phyloP scores from a whole-genome alignment of 257 asterid species.

The Gentiana dahurica region DNA sequence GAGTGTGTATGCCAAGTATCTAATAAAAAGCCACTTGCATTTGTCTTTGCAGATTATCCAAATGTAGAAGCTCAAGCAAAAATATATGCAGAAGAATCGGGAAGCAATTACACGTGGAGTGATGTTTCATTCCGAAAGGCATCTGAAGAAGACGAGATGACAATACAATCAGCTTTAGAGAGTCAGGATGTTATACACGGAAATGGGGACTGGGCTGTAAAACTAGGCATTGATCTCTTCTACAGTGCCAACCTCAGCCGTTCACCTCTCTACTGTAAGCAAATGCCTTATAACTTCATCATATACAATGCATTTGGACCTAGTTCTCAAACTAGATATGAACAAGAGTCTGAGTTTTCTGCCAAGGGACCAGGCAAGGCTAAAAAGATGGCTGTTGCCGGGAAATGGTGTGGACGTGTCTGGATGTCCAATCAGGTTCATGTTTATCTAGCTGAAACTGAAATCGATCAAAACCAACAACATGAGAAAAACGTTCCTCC shows the following conservation, averaged over 20 bases:
- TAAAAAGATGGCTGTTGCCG: slow-evolving; percentile 70
- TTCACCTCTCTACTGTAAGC: slow-evolving; percentile 87
- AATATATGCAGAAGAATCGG: slow-evolving; percentile 67
- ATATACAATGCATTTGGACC: slow-evolving; percentile 83
- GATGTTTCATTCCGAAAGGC: slow-evolving; percentile 57
- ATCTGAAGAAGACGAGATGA: slow-evolving; percentile 56
- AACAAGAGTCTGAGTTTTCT: slow-evolving; percentile 23
- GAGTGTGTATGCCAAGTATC: too few species aligned
- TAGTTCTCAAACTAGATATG: slow-evolving; percentile 24
- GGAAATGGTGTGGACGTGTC: slow-evolving; percentile 98
- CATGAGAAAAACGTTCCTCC: slow-evolving; percentile 19
- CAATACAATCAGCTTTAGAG: slow-evolving; percentile 54
- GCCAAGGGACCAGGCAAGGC: slow-evolving; percentile 47
- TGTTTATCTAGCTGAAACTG: slow-evolving; percentile 50
- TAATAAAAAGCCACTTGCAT: too few species aligned
- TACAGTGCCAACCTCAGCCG: slow-evolving; percentile 92
- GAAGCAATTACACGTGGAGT: slow-evolving; percentile 39
- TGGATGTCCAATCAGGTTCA: slow-evolving; percentile 98
- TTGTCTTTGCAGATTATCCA: slow-evolving; percentile 66
- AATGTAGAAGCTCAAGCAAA: slow-evolving; percentile 68
- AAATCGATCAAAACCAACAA: slow-evolving; percentile 38
- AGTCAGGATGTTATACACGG: slow-evolving; percentile 83
- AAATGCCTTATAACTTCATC: slow-evolving; percentile 79
- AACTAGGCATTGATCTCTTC: slow-evolving; percentile 85
- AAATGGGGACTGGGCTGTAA: slow-evolving; percentile 96